Percentiles rank a stretch among this genome's conserved stretches.
Evolutionary conservation across 768 basidiomycete genomes (phyloP).

Genomic region (Mycena maculata): DNA sequence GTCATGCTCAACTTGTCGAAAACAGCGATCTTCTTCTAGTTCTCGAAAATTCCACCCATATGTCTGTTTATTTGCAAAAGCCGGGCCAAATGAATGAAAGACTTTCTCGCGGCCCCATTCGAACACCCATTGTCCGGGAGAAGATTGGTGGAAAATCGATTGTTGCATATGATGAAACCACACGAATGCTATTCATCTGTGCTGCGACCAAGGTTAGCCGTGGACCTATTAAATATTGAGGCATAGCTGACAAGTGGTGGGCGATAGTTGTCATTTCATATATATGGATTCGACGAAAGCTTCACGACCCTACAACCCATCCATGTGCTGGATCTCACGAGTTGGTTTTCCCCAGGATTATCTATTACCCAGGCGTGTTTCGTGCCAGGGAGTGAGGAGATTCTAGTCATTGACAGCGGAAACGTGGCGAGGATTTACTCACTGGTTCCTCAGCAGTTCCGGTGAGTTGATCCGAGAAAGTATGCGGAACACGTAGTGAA

Average conservation of each 20-base stretch:
- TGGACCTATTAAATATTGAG: background rate
- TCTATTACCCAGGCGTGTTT: slow-evolving; percentile 54
- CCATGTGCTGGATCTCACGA: slow-evolving; percentile 48
- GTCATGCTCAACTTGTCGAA: slow-evolving; percentile 52
- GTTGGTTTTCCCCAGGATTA: slow-evolving; percentile 51
- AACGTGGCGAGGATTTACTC: slow-evolving; percentile 63
- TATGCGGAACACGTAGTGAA: background rate
- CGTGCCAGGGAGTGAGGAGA: slow-evolving; percentile 59
- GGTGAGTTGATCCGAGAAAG: slow-evolving; percentile 45
- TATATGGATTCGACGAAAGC: slow-evolving; percentile 59
- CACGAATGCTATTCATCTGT: slow-evolving; percentile 59
- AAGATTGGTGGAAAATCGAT: slow-evolving; percentile 57
- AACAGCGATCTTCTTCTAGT: slow-evolving; percentile 55
- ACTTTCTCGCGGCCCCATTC: slow-evolving; percentile 34
- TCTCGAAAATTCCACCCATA: slow-evolving; percentile 44
- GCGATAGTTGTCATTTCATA: slow-evolving; percentile 50
- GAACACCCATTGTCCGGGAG: slow-evolving; percentile 51
- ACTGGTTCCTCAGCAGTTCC: slow-evolving; percentile 60
- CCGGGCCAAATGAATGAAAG: slow-evolving; percentile 42
- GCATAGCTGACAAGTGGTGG: background rate
- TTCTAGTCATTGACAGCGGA: slow-evolving; percentile 59
- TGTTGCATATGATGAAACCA: slow-evolving; percentile 63
- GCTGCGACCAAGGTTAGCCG: slow-evolving; percentile 51
- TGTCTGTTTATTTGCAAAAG: slow-evolving; percentile 53
- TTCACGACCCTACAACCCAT: slow-evolving; percentile 55